Evolutionary conservation across 192 early-diverging fungal genomes (phyloP).

Genomic region (Polychytrium aggregatum): DNA sequence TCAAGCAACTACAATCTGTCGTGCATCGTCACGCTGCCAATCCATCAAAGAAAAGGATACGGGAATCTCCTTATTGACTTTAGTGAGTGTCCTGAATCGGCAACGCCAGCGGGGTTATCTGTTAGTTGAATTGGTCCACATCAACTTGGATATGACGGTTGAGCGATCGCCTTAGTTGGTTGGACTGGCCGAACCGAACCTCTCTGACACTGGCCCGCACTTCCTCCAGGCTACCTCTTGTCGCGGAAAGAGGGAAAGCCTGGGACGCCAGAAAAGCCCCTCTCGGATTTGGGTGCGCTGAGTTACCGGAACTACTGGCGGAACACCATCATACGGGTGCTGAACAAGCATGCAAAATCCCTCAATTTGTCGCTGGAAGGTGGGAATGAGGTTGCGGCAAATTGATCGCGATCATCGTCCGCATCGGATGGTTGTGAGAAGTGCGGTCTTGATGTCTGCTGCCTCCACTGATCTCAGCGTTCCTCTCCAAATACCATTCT

Average conservation of each 20-base stretch:
- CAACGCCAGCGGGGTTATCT: not conserved
- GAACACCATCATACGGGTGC: slow-evolving; percentile 12
- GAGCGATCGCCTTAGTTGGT: too few relatives aligned
- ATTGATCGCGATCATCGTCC: too few relatives aligned
- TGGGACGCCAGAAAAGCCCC: slow-evolving; percentile 85
- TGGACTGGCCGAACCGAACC: too few relatives aligned
- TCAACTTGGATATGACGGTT: too few relatives aligned
- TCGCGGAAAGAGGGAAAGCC: slow-evolving; percentile 61
- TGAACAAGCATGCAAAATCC: too few relatives aligned
- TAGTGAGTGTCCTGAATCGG: slow-evolving; percentile 49
- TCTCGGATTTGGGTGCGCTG: slow-evolving; percentile 75
- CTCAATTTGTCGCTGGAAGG: too few relatives aligned
- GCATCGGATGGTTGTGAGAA: too few relatives aligned
- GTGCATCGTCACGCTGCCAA: slow-evolving; percentile 85
- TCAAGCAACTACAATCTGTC: slow-evolving; percentile 85
- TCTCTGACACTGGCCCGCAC: not conserved
- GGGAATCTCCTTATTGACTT: slow-evolving; percentile 87
- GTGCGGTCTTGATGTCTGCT: not conserved
- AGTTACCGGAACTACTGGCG: slow-evolving; percentile 84
- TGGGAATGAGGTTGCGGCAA: too few relatives aligned
- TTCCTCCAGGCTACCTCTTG: slow-evolving; percentile 63
- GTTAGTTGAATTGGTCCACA: not conserved
- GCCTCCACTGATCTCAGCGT: not conserved
- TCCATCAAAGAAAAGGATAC: slow-evolving; percentile 84
- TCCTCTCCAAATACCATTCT: not conserved